phyloP scores from a whole-genome alignment of 208 protist species.

The Entamoeba moshkovskii region DNA sequence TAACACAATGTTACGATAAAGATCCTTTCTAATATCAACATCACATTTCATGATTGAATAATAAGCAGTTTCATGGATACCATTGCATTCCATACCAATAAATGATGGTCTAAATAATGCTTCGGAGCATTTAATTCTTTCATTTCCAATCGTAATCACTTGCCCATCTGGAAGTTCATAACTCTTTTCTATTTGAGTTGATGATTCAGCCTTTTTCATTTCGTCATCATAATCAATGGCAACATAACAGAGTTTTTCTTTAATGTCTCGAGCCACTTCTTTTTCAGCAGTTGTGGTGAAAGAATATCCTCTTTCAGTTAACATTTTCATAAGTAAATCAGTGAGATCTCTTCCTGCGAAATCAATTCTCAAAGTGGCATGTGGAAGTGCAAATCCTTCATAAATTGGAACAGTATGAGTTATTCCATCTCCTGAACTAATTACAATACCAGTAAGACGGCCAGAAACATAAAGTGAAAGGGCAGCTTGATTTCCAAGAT shows the following conservation, averaged over 20 bases:
- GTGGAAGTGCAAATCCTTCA: conserved; percentile 59
- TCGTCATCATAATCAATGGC: conserved; percentile 3
- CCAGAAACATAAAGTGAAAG: conserved; percentile 32
- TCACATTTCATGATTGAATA: too few species aligned
- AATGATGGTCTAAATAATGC: conserved; percentile 77
- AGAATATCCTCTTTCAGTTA: conserved; percentile 40
- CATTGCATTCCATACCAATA: conserved; percentile 74
- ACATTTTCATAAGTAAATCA: conserved; percentile 47
- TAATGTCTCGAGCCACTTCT: conserved; percentile 42
- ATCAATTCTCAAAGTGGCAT: conserved; percentile 51
- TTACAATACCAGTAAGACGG: conserved; percentile 47
- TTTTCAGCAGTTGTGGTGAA: conserved; percentile 54
- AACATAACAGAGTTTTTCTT: conserved; percentile 13
- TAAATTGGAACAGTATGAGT: conserved; percentile 74
- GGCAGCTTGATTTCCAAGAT: conserved; percentile 33
- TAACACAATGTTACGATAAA: conserved; percentile 70
- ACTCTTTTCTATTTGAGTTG: too few species aligned
- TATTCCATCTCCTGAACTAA: conserved; percentile 51
- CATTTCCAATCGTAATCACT: conserved; percentile 48
- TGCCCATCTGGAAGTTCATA: conserved; percentile 60
- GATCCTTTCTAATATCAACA: too few species aligned
- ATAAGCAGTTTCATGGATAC: too few species aligned
- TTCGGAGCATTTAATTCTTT: conserved; percentile 72
- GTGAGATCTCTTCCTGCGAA: conserved; percentile 59
- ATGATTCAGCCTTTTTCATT: too few species aligned